Conservation (phyloP, 2,329 filamentous ascomycete genomes). For the Cladobotryum mycophilum region DNA sequence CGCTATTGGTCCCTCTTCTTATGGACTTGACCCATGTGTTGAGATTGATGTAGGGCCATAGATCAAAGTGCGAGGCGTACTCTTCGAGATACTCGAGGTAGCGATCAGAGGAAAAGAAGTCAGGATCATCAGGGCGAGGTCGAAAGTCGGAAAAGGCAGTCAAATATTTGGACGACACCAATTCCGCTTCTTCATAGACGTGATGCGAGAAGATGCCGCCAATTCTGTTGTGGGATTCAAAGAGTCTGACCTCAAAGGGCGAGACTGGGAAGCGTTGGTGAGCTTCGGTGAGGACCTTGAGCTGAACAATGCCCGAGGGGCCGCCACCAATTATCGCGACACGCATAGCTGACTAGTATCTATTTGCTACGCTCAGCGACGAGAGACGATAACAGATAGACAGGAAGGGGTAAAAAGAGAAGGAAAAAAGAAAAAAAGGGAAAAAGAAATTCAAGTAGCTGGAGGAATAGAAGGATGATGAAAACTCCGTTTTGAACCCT, state of each 20-base stretch:
- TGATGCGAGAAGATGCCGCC: conserved; percentile 39
- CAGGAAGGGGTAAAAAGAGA: neutral
- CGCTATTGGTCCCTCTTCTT: conserved; percentile 14
- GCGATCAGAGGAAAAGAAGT: conserved; percentile 33
- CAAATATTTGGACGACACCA: conserved; percentile 39
- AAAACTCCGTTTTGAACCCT: neutral
- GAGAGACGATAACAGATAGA: neutral
- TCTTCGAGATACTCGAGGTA: conserved; percentile 35
- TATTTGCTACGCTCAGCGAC: neutral
- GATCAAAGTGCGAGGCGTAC: conserved; percentile 31
- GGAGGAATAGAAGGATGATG: too few species aligned
- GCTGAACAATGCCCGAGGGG: conserved; percentile 32
- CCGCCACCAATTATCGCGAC: conserved; percentile 36
- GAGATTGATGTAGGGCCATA: conserved; percentile 32
- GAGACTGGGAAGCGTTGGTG: conserved; percentile 25
- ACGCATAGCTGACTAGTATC: conserved; percentile 15
- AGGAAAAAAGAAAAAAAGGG: too few species aligned
- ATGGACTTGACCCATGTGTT: conserved; percentile 24
- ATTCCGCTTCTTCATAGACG: conserved; percentile 34
- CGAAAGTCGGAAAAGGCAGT: conserved; percentile 41
- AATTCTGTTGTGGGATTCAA: conserved; percentile 35
- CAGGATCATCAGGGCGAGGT: conserved; percentile 29
- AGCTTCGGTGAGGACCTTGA: conserved; percentile 32
- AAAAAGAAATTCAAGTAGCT: too few species aligned
- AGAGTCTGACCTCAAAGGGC: conserved; percentile 35